phyloP scores from a whole-genome alignment of 2,329 filamentous ascomycete genomes.

The Tolypocladium paradoxum region DNA sequence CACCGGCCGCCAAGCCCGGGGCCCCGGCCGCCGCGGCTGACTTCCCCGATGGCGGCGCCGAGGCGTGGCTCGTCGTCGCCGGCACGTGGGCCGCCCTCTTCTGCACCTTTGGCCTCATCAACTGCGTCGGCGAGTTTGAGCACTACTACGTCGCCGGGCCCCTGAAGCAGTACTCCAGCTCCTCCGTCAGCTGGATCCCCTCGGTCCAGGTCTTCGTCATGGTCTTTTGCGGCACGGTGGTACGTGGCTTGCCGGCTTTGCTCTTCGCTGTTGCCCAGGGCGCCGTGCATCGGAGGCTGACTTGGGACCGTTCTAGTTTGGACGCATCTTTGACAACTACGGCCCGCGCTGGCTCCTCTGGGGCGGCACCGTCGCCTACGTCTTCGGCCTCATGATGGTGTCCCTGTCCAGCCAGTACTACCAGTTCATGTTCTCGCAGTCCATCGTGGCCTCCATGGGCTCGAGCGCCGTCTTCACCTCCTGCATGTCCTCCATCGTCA shows the following conservation, averaged over 20 bases:
- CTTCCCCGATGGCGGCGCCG: slow-evolving; percentile 47
- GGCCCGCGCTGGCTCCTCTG: slow-evolving; percentile 49
- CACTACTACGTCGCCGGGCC: slow-evolving; percentile 43
- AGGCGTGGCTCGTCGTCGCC: slow-evolving; percentile 47
- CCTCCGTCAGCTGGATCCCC: slow-evolving; percentile 49
- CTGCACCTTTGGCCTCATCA: slow-evolving; percentile 33
- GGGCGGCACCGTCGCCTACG: slow-evolving; percentile 42
- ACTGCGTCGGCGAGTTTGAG: slow-evolving; percentile 45
- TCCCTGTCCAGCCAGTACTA: slow-evolving; percentile 36
- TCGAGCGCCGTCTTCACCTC: slow-evolving; percentile 32
- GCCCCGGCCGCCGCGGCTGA: slow-evolving; percentile 16
- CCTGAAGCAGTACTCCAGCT: slow-evolving; percentile 35
- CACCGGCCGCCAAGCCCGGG: not conserved
- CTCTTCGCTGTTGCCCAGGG: slow-evolving; percentile 19
- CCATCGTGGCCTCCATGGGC: slow-evolving; percentile 29
- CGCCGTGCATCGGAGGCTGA: not conserved
- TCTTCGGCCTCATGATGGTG: slow-evolving; percentile 57
- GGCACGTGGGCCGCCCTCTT: slow-evolving; percentile 33
- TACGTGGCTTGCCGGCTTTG: slow-evolving; percentile 19
- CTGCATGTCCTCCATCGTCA: slow-evolving; percentile 29
- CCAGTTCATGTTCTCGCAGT: slow-evolving; percentile 32
- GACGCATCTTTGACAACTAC: slow-evolving; percentile 53
- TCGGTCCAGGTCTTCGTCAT: slow-evolving; percentile 40
- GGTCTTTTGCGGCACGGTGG: slow-evolving; percentile 36
- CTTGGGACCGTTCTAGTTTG: slow-evolving; percentile 23